A percentile compares a stretch with the other conserved stretches of the same genome.
Evolutionary conservation across 1,139 yeast genomes (phyloP).

Genomic region (Yamadazyma triangularis): DNA sequence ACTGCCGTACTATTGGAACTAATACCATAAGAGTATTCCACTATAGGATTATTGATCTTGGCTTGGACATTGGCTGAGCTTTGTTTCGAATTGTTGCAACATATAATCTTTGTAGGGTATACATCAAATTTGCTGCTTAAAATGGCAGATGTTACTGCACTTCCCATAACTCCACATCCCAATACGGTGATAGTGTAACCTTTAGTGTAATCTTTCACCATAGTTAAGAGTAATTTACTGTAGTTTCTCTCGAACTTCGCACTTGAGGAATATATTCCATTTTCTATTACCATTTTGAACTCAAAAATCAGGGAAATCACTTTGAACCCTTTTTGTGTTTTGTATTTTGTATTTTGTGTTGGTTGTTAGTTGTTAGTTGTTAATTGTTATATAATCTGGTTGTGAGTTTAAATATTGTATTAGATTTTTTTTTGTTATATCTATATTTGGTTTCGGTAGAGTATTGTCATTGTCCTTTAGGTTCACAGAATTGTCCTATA

Average conservation of each 20-base stretch:
- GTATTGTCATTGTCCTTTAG: too few relatives aligned
- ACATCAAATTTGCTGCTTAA: constrained; percentile 43
- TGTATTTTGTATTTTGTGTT: too few relatives aligned
- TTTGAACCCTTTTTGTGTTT: background rate
- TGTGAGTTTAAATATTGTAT: too few relatives aligned
- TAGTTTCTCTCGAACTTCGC: background rate
- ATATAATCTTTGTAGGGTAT: constrained; percentile 67
- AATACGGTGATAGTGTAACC: constrained; percentile 70
- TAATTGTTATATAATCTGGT: too few relatives aligned
- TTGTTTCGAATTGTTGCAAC: constrained; percentile 62
- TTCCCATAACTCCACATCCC: constrained; percentile 97
- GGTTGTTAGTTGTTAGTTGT: too few relatives aligned
- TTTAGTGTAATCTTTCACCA: constrained; percentile 27
- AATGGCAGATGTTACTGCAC: constrained; percentile 88
- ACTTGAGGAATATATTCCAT: too few relatives aligned
- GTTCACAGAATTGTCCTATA: too few relatives aligned
- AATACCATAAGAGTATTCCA: constrained; percentile 50
- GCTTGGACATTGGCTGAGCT: constrained; percentile 46
- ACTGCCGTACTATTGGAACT: constrained; percentile 56
- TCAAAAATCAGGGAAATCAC: background rate
- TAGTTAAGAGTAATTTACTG: too few relatives aligned
- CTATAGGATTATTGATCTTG: constrained; percentile 39
- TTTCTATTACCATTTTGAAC: too few relatives aligned
- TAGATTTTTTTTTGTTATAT: too few relatives aligned
- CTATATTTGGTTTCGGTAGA: too few relatives aligned